Base-by-base conservation (phyloP, 2,329 filamentous ascomycete genomes). In the Aspergillus fumigatiaffinis region DNA sequence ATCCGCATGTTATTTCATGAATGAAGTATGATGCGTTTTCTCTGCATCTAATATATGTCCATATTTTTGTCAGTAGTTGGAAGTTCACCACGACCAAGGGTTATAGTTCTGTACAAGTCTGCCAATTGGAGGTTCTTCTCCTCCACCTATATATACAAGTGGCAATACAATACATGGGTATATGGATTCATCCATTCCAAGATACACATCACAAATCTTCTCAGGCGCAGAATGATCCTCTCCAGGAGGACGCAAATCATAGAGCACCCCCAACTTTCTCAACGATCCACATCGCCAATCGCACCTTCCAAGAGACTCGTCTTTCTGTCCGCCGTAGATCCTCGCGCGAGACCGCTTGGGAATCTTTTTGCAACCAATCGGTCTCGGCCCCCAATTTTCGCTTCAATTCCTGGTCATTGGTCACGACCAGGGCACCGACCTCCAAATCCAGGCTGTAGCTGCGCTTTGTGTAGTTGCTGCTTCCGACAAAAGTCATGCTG, bases 371-470 rank as follows among this genome's bases (percentile, higher is more conserved):
- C 62, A 99, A 75, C 85, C 89, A 91, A 56, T 82, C 78, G 69
- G 92, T 88, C 76, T 99, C 94, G 52, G 89, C 85, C 7, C 83
- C 88, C n/a, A 97, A 77, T 53, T 87, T 82, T 57, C 77, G 77
- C 73, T 91, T 90, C 64, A 99, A 74, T 0, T 79, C 82, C 25
- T 87, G 79, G 67, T 97, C 88, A 23, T 80, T 80, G 1, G 94
- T 99, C 4, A 97, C 85, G 28, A 99, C 88, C 57, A 97, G 74
- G 1, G 90, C 90, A 35, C 95, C 94, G 0, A 89, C 90, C 72
- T 99, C 94, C 2, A 99, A 81, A 74, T 99, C 94, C 46, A 97
- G 84, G 44, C 88, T 88, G 75, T 99, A 97, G 69, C 91, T 95
- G 50, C 94, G 82, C 73, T 94, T 92, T 0, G 94, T 99, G 74